Base-by-base conservation (phyloP, 208 protist genomes). In the Kentomonas sorsogonicus region DNA sequence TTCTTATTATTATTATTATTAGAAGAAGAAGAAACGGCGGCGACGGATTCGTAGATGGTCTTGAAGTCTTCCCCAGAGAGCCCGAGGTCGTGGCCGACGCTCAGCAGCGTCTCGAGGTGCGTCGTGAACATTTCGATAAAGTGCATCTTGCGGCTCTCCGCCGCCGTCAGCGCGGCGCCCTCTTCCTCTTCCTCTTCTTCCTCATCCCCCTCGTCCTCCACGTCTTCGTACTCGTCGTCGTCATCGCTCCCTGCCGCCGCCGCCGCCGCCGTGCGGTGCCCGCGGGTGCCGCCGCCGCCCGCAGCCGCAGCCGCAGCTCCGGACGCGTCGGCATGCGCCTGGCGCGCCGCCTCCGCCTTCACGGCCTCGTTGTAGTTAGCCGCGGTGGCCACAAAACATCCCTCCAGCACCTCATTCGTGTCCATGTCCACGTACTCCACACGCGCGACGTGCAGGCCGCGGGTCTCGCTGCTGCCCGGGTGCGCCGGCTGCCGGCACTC, bases 401-500 rank as follows among this genome's bases (percentile, higher is more conserved):
- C 15, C 55, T 68, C 46, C 22, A 65, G 34, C 48, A 74, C 62
- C 62, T 74, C 68, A 2, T 40, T 20, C 7, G 68, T 69, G 43
- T 59, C 47, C 1, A 69, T 18, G 25, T 74, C 68, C 16, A 40
- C 45, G 50, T 51, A 63, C 54, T 63, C 55, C n/a, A 74, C 62
- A 15, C 23, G 1, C 11, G 68, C 68, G 2, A 44, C 67, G 25
- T 46, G 54, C 25, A 6, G 34, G 40, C 47, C 60, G 4, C 11
- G 7, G 25, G 55, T 10, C 20, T 23, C 7, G 31, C 47, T 51
- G n/a, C n/a, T n/a, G n/a, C n/a, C n/a, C n/a, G n/a, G n/a, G n/a
- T n/a, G n/a, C n/a, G n/a, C n/a, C n/a, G n/a, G n/a, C n/a, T n/a
- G n/a, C n/a, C n/a, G n/a, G n/a, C n/a, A n/a, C n/a, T n/a, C n/a